A percentile compares a stretch with the other conserved stretches of the same genome.
Conservation (phyloP, 202 grass and related monocot species). For the Elaeis oleifera region DNA sequence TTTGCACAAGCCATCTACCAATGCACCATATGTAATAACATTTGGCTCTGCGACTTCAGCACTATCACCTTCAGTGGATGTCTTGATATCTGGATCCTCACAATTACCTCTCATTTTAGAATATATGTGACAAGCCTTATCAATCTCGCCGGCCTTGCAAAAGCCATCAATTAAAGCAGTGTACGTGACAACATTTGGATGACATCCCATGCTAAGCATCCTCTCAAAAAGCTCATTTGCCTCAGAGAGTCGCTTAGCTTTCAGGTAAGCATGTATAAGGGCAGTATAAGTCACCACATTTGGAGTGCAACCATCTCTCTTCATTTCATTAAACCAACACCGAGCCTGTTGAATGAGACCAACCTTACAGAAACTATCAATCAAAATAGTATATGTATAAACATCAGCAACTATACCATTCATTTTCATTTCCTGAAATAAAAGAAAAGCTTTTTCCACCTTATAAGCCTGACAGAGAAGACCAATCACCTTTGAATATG, state of each 20-base stretch:
- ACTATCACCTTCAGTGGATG: conserved; percentile 41
- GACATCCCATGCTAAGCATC: conserved; percentile 68
- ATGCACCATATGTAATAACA: conserved; percentile 90
- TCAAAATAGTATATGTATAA: conserved; percentile 91
- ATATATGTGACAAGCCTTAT: conserved; percentile 74
- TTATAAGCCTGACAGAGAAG: conserved; percentile 62
- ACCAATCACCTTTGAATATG: conserved; percentile 71
- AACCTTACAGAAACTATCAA: conserved; percentile 90
- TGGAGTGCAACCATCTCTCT: conserved; percentile 47
- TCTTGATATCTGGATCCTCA: conserved; percentile 41
- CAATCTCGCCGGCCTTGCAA: conserved; percentile 64
- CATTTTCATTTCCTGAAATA: conserved; percentile 92
- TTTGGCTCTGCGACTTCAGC: conserved; percentile 42
- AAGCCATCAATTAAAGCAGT: conserved; percentile 86
- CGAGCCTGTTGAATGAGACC: conserved; percentile 67
- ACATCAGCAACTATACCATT: conserved; percentile 68
- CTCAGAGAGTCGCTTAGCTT: conserved; percentile 53
- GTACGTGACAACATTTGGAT: conserved; percentile 76
- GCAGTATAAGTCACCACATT: conserved; percentile 90
- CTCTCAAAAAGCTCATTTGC: conserved; percentile 64
- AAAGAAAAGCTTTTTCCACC: conserved; percentile 69
- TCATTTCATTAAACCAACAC: conserved; percentile 80
- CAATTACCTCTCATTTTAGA: conserved; percentile 51
- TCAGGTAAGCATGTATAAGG: conserved; percentile 90
- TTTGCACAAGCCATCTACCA: conserved; percentile 93